phyloP scores from a whole-genome alignment of 192 early-diverging fungal genomes.

The Backusella liffmaniae region DNA sequence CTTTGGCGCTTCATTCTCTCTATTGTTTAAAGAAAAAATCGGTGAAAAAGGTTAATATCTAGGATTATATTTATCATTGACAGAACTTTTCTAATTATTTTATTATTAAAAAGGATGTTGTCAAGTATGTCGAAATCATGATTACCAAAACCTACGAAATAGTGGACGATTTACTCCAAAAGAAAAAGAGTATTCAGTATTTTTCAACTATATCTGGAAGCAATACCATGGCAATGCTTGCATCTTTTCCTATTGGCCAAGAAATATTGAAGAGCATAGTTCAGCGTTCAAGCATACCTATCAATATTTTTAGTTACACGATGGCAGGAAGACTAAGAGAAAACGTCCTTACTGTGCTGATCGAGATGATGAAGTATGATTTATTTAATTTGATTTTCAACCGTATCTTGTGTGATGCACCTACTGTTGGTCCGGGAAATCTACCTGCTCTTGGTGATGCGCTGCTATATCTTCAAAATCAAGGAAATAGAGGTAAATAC shows the following conservation, averaged over 20 bases:
- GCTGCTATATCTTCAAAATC: conserved; percentile 2
- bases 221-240: neutral
- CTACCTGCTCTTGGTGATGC: neutral
- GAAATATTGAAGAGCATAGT: neutral
- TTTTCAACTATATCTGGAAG: conserved; percentile 9
- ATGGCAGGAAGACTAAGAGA: neutral
- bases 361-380: neutral
- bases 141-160: neutral
- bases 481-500: neutral
- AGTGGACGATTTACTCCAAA: neutral
- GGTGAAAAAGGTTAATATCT: neutral
- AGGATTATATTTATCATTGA: neutral
- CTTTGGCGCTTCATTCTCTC: neutral
- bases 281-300: neutral
- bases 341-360: neutral
- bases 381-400: neutral
- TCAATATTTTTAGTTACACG: neutral
- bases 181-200: neutral
- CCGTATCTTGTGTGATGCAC: conserved; percentile 3
- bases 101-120: neutral
- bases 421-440: neutral
- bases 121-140: neutral
- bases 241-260: neutral
- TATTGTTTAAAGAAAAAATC: neutral
- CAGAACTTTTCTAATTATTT: neutral